A percentile compares a stretch with the other conserved stretches of the same genome.
Evolutionary conservation across 441 rosid genomes (phyloP).

Genomic region (Gossypium davidsonii): DNA sequence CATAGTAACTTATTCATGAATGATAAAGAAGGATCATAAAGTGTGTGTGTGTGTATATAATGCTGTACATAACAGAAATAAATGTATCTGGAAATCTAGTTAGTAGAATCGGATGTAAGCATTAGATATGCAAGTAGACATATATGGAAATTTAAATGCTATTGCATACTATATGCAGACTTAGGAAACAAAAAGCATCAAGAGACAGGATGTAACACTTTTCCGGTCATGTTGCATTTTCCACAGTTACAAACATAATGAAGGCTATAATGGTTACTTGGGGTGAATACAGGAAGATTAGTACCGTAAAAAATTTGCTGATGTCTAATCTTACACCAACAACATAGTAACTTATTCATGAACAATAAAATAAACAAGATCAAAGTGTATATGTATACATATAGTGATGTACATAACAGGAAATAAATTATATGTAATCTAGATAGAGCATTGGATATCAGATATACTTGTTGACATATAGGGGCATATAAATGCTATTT

Average conservation of each 20-base stretch:
- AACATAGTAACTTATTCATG: not conserved
- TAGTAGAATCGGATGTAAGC: not conserved
- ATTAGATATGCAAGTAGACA: not conserved
- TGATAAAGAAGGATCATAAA: not conserved
- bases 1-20: not conserved
- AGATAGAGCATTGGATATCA: not conserved
- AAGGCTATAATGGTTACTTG: not conserved
- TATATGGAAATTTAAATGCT: not conserved
- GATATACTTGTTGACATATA: not conserved
- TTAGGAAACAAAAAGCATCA: not conserved
- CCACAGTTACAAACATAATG: not conserved
- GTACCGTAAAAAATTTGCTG: not conserved
- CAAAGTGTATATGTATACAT: not conserved
- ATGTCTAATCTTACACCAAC: not conserved
- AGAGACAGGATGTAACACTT: not conserved
- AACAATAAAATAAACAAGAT: not conserved
- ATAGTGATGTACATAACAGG: not conserved
- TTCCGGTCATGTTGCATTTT: not conserved
- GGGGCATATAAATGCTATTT: not conserved
- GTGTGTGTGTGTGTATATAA: not conserved
- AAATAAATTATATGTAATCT: not conserved
- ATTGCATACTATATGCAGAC: not conserved
- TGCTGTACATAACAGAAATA: not conserved
- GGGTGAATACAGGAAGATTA: not conserved
- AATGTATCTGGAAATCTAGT: not conserved